phyloP scores from a whole-genome alignment of 305 asterid genomes.

The Coffea humblotiana region DNA sequence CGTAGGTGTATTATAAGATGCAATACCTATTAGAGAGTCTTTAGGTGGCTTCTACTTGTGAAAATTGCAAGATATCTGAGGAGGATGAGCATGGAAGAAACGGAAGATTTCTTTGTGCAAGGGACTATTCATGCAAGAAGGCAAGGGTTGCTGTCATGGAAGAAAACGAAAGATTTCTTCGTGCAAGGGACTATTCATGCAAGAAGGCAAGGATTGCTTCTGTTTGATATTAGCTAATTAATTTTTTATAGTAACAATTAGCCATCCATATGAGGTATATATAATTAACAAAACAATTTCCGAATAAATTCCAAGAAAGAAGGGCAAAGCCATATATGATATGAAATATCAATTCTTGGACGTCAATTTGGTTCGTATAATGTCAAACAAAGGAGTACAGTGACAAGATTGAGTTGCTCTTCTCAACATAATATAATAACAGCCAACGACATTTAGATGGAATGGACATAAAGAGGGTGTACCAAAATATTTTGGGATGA shows the following conservation, averaged over 20 bases:
- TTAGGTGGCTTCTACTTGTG: not conserved
- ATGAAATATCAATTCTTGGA: no score
- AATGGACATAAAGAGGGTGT: not conserved
- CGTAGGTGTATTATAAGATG: not conserved
- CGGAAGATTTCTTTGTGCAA: not conserved
- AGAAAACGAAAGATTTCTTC: constrained; percentile 7
- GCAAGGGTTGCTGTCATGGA: no score
- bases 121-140: not conserved
- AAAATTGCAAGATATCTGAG: not conserved
- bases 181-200: not conserved
- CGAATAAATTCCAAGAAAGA: no score
- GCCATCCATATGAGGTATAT: no score
- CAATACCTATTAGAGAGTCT: not conserved
- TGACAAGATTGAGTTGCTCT: not conserved
- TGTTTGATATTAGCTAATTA: no score
- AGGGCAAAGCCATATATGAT: no score
- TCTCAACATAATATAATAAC: not conserved
- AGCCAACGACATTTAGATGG: not conserved
- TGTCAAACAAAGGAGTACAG: no score
- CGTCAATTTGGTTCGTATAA: no score
- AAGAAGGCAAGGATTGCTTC: not conserved
- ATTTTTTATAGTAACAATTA: no score
- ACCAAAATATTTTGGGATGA: not conserved
- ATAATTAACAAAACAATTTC: no score
- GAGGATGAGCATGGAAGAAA: constrained; percentile 1